Conservation (phyloP, 108 stramenopile genomes). For the Fragilariopsis cylindrus region DNA sequence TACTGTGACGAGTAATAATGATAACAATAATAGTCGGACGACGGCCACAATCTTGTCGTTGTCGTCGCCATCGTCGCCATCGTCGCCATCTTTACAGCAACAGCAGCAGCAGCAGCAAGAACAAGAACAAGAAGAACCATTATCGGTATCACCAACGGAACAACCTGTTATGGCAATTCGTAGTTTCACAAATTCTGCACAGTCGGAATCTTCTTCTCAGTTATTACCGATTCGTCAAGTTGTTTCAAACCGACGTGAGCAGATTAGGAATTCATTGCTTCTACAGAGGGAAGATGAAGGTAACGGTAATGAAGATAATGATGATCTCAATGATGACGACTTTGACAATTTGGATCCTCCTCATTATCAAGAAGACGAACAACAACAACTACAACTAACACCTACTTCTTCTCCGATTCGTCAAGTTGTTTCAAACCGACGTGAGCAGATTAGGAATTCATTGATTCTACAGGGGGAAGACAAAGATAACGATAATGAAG, state of each 20-base stretch:
- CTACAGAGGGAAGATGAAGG: neutral
- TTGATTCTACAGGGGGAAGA: neutral
- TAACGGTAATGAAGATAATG: neutral
- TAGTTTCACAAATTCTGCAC: constrained; percentile 1
- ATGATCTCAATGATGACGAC: neutral
- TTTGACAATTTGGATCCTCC: no score
- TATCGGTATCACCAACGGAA: neutral
- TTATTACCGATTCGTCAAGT: constrained; percentile 8
- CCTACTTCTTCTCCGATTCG: neutral
- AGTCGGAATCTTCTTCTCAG: constrained; percentile 6
- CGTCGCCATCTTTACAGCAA: no score
- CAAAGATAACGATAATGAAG: neutral
- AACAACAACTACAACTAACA: no score
- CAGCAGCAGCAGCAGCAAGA: neutral
- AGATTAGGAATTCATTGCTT: no score
- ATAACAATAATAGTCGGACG: neutral
- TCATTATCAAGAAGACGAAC: no score
- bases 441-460: neutral
- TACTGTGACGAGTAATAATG: neutral
- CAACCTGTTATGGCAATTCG: neutral
- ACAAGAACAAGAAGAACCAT: neutral
- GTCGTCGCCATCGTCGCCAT: no score
- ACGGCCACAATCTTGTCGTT: neutral
- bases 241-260: neutral
- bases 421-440: constrained; percentile 8